Evolutionary conservation across 2,329 filamentous ascomycete species (phyloP).

Genomic region (Leptosphaerulina australis): DNA sequence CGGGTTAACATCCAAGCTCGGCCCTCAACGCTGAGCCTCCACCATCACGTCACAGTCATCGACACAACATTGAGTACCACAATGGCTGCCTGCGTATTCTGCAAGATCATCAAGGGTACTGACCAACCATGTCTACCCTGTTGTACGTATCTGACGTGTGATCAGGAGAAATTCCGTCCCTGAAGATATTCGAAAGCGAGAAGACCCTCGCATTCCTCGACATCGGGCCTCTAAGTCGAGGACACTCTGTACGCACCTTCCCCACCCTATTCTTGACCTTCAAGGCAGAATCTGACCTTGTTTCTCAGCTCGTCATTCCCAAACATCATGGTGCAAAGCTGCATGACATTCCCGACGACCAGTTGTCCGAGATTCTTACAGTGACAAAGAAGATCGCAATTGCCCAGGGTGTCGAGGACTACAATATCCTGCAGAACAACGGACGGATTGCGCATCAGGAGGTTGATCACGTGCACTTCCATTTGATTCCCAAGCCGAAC

Average conservation of each 20-base stretch:
- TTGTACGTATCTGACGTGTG: conserved; percentile 12
- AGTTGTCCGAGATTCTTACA: conserved; percentile 80
- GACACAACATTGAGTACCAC: conserved; percentile 37
- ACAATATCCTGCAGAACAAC: conserved; percentile 97
- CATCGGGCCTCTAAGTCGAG: conserved; percentile 85
- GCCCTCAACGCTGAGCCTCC: conserved; percentile 18
- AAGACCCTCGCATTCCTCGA: conserved; percentile 96
- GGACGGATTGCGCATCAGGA: conserved; percentile 88
- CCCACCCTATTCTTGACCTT: neutral
- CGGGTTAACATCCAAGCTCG: conserved; percentile 14
- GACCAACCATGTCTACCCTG: neutral
- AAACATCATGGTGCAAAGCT: conserved; percentile 94
- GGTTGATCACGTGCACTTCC: conserved; percentile 94
- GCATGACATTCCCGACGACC: conserved; percentile 88
- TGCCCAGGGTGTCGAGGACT: conserved; percentile 77
- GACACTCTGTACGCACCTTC: conserved; percentile 74
- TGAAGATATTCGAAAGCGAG: conserved; percentile 95
- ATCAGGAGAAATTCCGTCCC: conserved; percentile 90
- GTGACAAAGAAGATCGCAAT: conserved; percentile 85
- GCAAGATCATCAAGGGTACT: conserved; percentile 93
- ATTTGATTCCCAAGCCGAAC: conserved; percentile 97
- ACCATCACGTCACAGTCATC: conserved; percentile 31
- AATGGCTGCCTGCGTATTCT: conserved; percentile 87
- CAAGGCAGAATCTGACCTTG: too few species aligned
- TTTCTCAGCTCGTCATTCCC: conserved; percentile 85